A percentile compares a stretch with the other conserved stretches of the same genome.
phyloP scores from a whole-genome alignment of 352 stramenopile genomes.

The Elongisporangium senticosum region DNA sequence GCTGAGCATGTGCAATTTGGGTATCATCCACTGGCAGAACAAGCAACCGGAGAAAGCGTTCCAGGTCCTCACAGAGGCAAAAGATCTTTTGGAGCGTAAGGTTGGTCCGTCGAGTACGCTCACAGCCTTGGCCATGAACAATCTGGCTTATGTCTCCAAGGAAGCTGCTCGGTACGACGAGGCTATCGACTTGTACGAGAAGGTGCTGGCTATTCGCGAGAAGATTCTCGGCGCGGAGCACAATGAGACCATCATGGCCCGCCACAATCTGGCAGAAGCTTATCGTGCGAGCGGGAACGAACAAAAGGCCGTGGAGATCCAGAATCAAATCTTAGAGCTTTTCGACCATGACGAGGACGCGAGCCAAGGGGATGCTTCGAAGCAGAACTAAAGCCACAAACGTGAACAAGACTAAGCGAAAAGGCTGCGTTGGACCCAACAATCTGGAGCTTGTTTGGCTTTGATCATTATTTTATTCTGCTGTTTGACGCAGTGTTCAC shows the following conservation, averaged over 20 bases:
- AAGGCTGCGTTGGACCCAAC: neutral
- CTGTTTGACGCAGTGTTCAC: neutral
- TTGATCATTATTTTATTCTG: neutral
- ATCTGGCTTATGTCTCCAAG: constrained; percentile 76
- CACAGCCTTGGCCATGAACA: constrained; percentile 80
- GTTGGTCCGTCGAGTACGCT: constrained; percentile 49
- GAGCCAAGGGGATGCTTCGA: neutral
- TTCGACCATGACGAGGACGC: constrained; percentile 25
- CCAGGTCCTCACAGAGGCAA: constrained; percentile 48
- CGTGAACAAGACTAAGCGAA: too few relatives aligned
- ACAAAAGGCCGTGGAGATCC: constrained; percentile 67
- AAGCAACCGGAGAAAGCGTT: constrained; percentile 72
- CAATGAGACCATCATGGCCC: constrained; percentile 79
- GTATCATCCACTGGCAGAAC: constrained; percentile 78
- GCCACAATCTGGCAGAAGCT: constrained; percentile 76
- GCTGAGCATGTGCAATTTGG: constrained; percentile 78
- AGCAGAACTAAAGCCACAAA: neutral
- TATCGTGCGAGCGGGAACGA: constrained; percentile 74
- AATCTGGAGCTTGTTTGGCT: neutral
- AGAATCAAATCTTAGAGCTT: constrained; percentile 76
- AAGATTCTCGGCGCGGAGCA: constrained; percentile 54
- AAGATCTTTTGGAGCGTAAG: constrained; percentile 53
- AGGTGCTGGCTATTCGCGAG: constrained; percentile 60
- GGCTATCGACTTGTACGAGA: constrained; percentile 57
- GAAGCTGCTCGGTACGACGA: constrained; percentile 64